Evolutionary conservation across 768 basidiomycete genomes (phyloP).

Genomic region (Tricholoma furcatifolium): DNA sequence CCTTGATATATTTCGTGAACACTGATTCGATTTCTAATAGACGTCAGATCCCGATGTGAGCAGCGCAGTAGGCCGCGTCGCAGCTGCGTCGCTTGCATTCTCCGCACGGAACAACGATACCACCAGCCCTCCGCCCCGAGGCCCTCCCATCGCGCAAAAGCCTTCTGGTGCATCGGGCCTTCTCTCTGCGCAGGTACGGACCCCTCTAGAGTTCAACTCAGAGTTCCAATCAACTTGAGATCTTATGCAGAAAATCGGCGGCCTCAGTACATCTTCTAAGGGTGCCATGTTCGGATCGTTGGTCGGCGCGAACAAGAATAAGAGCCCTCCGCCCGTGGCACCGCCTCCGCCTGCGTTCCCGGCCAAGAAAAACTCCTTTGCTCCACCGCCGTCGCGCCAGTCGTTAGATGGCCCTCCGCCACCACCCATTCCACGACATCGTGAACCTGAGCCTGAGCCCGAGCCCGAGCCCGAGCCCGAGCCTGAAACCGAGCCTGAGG

Average conservation of each 20-base stretch:
- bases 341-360: constrained; percentile 37
- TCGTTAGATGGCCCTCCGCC: constrained; percentile 22
- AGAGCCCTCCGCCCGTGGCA: constrained; percentile 31
- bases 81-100: constrained; percentile 53
- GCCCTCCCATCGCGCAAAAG: constrained; percentile 28
- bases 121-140: constrained; percentile 9
- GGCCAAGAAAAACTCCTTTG: constrained; percentile 34
- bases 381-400: constrained; percentile 18
- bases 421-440: constrained; percentile 29
- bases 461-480: constrained; percentile 27
- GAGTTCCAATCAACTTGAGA: not conserved
- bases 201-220: not conserved
- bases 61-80: constrained; percentile 51
- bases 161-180: constrained; percentile 23
- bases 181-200: constrained; percentile 26
- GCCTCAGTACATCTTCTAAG: constrained; percentile 52
- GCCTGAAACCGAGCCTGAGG: constrained; percentile 20
- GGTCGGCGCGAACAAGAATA: constrained; percentile 38
- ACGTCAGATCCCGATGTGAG: constrained; percentile 38
- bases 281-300: constrained; percentile 48
- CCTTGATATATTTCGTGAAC: not conserved
- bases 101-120: constrained; percentile 23
- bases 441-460: constrained; percentile 30
- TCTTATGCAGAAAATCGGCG: constrained; percentile 53
- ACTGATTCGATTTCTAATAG: constrained; percentile 15